Percentiles rank a stretch among this genome's conserved stretches.
Conservation (phyloP, 2,329 filamentous ascomycete species). For the Didymella keratinophila region DNA sequence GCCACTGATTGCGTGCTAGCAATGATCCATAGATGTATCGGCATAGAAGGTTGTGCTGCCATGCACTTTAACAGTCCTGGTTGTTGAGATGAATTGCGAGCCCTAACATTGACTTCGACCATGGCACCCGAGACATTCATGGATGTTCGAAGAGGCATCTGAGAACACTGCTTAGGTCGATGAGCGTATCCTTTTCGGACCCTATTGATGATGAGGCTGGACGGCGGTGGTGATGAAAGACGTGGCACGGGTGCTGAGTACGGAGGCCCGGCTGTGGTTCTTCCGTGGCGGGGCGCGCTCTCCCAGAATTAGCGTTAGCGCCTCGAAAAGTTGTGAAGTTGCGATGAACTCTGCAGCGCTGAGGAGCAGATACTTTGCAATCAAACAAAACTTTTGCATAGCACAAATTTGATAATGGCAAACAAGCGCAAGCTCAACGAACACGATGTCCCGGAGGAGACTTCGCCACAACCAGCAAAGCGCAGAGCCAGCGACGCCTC, state of each 20-base stretch:
- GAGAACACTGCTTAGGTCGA: not conserved
- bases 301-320: conserved; percentile 20
- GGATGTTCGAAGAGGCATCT: not conserved
- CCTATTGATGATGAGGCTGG: not conserved
- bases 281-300: conserved; percentile 26
- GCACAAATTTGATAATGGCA: conserved; percentile 14
- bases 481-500: conserved; percentile 36
- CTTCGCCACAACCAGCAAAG: conserved; percentile 25
- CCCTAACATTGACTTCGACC: not conserved
- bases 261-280: conserved; percentile 1
- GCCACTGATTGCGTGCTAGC: not conserved
- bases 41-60: not conserved
- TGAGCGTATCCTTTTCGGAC: not conserved
- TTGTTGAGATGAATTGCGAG: not conserved
- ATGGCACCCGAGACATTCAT: not conserved
- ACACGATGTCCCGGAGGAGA: conserved; percentile 55
- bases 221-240: not conserved
- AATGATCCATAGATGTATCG: not conserved
- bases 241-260: not conserved
- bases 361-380: conserved; percentile 13
- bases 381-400: not conserved
- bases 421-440: conserved; percentile 60
- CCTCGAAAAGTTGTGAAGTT: conserved; percentile 32
- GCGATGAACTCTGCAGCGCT: conserved; percentile 20
- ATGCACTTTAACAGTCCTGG: not conserved